A percentile compares a stretch with the other conserved stretches of the same genome.
Evolutionary conservation across 192 early-diverging fungal genomes (phyloP).

Genomic region (Jimgerdemannia flammicorona): DNA sequence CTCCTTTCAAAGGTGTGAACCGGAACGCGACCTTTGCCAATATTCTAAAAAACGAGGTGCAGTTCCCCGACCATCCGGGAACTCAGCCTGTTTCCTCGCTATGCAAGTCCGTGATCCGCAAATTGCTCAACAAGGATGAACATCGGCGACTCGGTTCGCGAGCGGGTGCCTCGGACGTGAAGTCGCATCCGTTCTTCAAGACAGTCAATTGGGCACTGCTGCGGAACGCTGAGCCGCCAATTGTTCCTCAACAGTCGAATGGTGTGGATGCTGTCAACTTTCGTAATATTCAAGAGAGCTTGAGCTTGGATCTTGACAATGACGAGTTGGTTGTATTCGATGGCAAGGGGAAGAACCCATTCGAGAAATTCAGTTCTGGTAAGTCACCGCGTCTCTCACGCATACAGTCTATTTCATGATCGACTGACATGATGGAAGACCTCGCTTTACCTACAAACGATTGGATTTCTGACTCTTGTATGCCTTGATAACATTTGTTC

Average conservation of each 20-base stretch:
- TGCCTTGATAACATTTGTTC: background rate
- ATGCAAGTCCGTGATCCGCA: constrained; percentile 76
- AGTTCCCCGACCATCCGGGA: constrained; percentile 56
- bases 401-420: too few relatives aligned
- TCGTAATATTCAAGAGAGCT: constrained; percentile 57
- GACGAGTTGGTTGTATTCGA: constrained; percentile 38
- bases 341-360: constrained; percentile 40
- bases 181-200: constrained; percentile 89
- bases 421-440: too few relatives aligned
- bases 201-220: constrained; percentile 90
- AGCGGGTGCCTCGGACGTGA: constrained; percentile 92
- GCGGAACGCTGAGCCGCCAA: constrained; percentile 80
- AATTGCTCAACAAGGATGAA: constrained; percentile 90
- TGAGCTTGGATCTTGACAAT: constrained; percentile 61
- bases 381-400: too few relatives aligned
- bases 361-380: constrained; percentile 60
- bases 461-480: background rate
- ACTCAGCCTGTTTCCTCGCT: constrained; percentile 5
- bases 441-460: too few relatives aligned
- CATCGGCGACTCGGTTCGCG: constrained; percentile 78
- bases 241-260: constrained; percentile 63
- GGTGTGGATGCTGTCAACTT: constrained; percentile 70
- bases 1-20: constrained; percentile 95
- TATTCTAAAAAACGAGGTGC: constrained; percentile 76
- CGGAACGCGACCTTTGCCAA: constrained; percentile 87